A percentile compares a stretch with the other conserved stretches of the same genome.
These are phyloP conservation scores for Mycena citricolor DNA, from an alignment of 1,284 basidiomycete species.

Conservation along the genomic window DNA sequence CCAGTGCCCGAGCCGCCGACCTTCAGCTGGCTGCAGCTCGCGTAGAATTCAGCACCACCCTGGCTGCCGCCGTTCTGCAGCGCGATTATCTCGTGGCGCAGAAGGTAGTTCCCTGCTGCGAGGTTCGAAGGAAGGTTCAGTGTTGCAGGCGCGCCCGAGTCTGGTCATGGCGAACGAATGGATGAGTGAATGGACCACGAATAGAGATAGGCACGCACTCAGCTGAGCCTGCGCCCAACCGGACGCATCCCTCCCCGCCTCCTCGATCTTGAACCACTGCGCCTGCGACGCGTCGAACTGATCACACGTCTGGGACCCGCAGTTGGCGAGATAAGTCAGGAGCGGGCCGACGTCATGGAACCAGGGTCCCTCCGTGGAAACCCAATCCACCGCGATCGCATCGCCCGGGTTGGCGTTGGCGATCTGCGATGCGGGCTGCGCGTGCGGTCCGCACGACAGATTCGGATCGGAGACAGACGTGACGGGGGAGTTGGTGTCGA, in stretches of 20 bases:
- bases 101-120: constrained; percentile 47
- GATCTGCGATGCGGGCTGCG: constrained; percentile 45
- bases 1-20: constrained; percentile 42
- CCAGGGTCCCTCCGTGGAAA: constrained; percentile 42
- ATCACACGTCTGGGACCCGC: constrained; percentile 46
- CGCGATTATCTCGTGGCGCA: constrained; percentile 56
- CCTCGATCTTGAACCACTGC: constrained; percentile 51
- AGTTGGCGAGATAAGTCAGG: constrained; percentile 55
- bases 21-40: constrained; percentile 49
- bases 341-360: constrained; percentile 55
- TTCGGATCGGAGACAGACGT: constrained; percentile 38
- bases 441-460: constrained; percentile 50
- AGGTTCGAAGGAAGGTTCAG: constrained; percentile 47
- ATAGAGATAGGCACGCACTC: constrained; percentile 9
- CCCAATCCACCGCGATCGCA: constrained; percentile 47
- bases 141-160: constrained; percentile 30
- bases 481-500: constrained; percentile 20
- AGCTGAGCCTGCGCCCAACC: constrained; percentile 22
- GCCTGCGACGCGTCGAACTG: constrained; percentile 48
- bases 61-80: constrained; percentile 43
- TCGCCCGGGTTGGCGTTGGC: constrained; percentile 53
- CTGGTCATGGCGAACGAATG: not conserved
- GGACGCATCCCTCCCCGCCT: constrained; percentile 20
- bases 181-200: not conserved
- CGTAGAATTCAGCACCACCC: constrained; percentile 60